Evolutionary conservation across 1,139 yeast genomes (phyloP), one percentile per base, ranked within the genome.

Genomic region (Pichia sp.): DNA sequence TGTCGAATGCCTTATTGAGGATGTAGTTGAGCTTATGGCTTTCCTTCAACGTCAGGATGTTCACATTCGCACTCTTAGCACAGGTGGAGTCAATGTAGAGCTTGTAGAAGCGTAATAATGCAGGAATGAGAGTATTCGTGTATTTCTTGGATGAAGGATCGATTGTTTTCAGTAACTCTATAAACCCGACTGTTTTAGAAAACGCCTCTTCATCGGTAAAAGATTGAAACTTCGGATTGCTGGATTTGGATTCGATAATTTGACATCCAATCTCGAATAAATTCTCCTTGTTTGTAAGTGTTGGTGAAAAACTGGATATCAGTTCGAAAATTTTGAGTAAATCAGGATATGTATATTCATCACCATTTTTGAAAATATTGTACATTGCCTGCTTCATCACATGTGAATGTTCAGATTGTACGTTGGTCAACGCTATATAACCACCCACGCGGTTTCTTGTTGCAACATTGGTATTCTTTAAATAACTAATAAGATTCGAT

Each of bases 21-120:
- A 90, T 88, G 66, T 90, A 18, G 22, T 28, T 20, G 14, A 19
- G 3, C 18, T 10, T 11, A 11, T 15, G 9, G 17, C 8, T 11
- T 15, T 17, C 34, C 11, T 32, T 32, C 7, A 8, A 2, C 17
- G 5, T 3, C 7, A 32, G 7, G 7, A 32, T 11, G n/a, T 30
- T 7, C 10, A 5, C 6, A 30, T 12, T 30, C 6, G 33, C 7
- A 30, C 12, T n/a, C n/a, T n/a, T n/a, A n/a, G n/a, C n/a, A n/a
- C n/a, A n/a, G n/a, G n/a, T n/a, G n/a, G n/a, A n/a, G n/a, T n/a
- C n/a, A n/a, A n/a, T n/a, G n/a, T n/a, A n/a, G n/a, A n/a, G n/a
- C n/a, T n/a, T n/a, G n/a, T n/a, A n/a, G n/a, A n/a, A n/a, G n/a
- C n/a, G n/a, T n/a, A 30, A n/a, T 30, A 8, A n/a, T 8, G n/a